These are phyloP conservation scores for Xerocomus spinulosus DNA, from an alignment of 768 basidiomycete species.

Conservation along the genomic window DNA sequence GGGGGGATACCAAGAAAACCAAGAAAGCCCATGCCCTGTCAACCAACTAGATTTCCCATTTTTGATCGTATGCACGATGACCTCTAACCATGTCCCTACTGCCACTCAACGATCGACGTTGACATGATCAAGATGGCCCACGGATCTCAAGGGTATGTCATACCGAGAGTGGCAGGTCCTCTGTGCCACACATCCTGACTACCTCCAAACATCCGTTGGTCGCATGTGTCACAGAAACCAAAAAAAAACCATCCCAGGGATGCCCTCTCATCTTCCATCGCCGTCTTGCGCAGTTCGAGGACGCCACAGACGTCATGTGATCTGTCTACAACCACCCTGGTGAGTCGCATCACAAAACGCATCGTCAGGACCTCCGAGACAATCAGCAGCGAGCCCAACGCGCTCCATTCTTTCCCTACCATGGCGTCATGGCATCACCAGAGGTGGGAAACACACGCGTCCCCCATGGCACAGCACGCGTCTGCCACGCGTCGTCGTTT, in stretches of 20 bases:
- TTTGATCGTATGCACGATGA: neutral
- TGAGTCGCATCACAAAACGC: constrained; percentile 9
- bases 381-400: constrained; percentile 6
- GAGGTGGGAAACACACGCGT: constrained; percentile 15
- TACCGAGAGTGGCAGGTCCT: neutral
- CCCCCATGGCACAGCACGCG: constrained; percentile 29
- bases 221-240: constrained; percentile 13
- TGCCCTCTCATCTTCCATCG: constrained; percentile 8
- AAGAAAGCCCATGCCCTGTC: neutral
- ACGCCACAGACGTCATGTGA: constrained; percentile 16
- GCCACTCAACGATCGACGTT: neutral
- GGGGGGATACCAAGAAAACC: neutral
- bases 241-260: neutral
- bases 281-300: neutral
- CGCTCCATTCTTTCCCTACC: neutral
- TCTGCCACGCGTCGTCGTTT: constrained; percentile 16
- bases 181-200: too few relatives aligned
- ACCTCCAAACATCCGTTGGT: constrained; percentile 4
- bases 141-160: constrained; percentile 9
- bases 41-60: neutral
- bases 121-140: constrained; percentile 10
- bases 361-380: constrained; percentile 12
- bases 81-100: neutral
- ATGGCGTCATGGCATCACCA: constrained; percentile 21
- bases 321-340: constrained; percentile 9